A percentile compares a stretch with the other conserved stretches of the same genome.
These are phyloP conservation scores for Phaeophleospora eucalypticola DNA, from an alignment of 2,329 filamentous ascomycete genomes.

Conservation along the genomic window DNA sequence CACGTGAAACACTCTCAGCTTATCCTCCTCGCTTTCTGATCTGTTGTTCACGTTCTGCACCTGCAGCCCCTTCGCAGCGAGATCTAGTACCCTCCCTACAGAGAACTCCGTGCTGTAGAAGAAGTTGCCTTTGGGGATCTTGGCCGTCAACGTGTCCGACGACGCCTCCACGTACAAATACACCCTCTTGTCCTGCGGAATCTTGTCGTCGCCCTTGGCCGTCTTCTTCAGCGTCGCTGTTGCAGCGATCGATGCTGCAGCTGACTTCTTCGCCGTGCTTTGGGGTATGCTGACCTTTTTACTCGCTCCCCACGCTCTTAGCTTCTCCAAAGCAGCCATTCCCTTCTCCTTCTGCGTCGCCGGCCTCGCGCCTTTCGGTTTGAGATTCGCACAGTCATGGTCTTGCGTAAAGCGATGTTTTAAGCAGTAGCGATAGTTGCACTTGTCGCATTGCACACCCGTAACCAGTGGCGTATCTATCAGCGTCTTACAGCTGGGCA, in stretches of 20 bases:
- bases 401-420: conserved; percentile 74
- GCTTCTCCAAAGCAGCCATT: conserved; percentile 67
- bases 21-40: conserved; percentile 69
- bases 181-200: conserved; percentile 77
- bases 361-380: conserved; percentile 53
- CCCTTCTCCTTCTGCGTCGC: conserved; percentile 59
- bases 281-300: conserved; percentile 51
- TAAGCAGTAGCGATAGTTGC: conserved; percentile 71
- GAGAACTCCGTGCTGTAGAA: conserved; percentile 68
- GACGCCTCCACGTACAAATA: conserved; percentile 90
- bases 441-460: conserved; percentile 66
- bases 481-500: conserved; percentile 62
- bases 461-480: conserved; percentile 65
- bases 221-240: conserved; percentile 76
- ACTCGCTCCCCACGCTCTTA: conserved; percentile 75
- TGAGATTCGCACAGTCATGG: conserved; percentile 76
- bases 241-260: conserved; percentile 62
- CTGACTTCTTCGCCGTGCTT: conserved; percentile 49
- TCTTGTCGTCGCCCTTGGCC: conserved; percentile 83
- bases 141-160: conserved; percentile 76
- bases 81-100: conserved; percentile 76
- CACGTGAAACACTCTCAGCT: conserved; percentile 85
- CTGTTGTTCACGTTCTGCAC: conserved; percentile 82
- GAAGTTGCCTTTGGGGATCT: conserved; percentile 63
- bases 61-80: conserved; percentile 71